These are phyloP conservation scores for Podaxis sp. DNA, from an alignment of 768 basidiomycete genomes.

Conservation along the genomic window DNA sequence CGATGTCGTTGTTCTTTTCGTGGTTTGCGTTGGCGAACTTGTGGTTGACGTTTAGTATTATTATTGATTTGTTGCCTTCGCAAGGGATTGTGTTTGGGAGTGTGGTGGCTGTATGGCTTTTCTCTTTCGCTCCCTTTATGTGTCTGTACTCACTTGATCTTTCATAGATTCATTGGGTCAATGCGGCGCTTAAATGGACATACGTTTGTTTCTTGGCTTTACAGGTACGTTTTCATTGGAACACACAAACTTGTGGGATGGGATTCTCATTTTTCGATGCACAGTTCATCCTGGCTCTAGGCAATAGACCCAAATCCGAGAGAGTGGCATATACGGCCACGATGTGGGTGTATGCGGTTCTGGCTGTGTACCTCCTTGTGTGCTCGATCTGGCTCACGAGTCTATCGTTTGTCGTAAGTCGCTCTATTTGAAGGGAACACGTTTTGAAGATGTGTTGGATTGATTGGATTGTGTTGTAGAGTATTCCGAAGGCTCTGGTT, in stretches of 20 bases:
- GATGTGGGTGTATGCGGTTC: conserved; percentile 80
- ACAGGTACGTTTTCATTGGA: not conserved
- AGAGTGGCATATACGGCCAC: conserved; percentile 65
- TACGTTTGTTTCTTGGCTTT: conserved; percentile 81
- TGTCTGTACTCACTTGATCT: not conserved
- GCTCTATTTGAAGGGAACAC: not conserved
- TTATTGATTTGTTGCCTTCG: conserved; percentile 78
- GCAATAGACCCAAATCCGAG: conserved; percentile 87
- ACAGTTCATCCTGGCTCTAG: conserved; percentile 60
- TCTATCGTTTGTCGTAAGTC: conserved; percentile 66
- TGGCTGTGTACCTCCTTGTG: conserved; percentile 79
- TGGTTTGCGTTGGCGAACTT: conserved; percentile 94
- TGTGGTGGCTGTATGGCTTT: conserved; percentile 20
- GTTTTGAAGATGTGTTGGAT: not conserved
- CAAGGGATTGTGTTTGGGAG: conserved; percentile 44
- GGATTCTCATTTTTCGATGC: not conserved
- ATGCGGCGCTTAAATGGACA: conserved; percentile 76
- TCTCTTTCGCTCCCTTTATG: not conserved
- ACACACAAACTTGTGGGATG: not conserved
- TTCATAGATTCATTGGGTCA: conserved; percentile 81
- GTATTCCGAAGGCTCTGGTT: conserved; percentile 46
- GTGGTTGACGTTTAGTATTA: conserved; percentile 93
- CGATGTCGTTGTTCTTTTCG: conserved; percentile 80
- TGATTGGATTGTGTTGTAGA: conserved; percentile 25
- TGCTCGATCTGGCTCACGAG: conserved; percentile 84